A percentile compares a stretch with the other conserved stretches of the same genome.
Conservation (phyloP, 164 flowering plant species). For the Sextonia rubra region DNA sequence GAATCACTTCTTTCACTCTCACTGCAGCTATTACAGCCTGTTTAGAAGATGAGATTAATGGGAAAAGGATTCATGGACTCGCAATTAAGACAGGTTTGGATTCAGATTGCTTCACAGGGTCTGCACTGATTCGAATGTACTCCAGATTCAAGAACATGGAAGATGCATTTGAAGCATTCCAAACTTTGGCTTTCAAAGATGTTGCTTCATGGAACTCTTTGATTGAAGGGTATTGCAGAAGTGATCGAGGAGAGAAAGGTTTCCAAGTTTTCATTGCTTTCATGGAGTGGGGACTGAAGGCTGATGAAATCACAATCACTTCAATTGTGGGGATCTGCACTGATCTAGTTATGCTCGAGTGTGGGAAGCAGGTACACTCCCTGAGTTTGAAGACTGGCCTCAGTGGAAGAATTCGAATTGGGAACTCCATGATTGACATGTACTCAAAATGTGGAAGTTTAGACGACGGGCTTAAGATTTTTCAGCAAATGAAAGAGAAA, state of each 20-base stretch:
- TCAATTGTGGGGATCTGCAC: slow-evolving; percentile 15
- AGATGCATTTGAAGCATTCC: slow-evolving; percentile 10
- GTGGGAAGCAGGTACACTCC: slow-evolving; percentile 19
- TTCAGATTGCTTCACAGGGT: slow-evolving; percentile 15
- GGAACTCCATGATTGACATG: slow-evolving; percentile 24
- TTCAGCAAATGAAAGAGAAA: slow-evolving; percentile 10
- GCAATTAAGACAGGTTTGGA: slow-evolving; percentile 18
- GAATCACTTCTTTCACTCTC: slow-evolving; percentile 18
- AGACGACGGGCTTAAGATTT: slow-evolving; percentile 19
- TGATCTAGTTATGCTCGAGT: slow-evolving; percentile 18
- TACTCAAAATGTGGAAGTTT: slow-evolving; percentile 25
- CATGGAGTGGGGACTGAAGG: slow-evolving; percentile 10
- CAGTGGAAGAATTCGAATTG: slow-evolving; percentile 3
- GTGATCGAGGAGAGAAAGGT: slow-evolving; percentile 17
- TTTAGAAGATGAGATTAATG: slow-evolving; percentile 11
- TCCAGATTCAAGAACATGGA: slow-evolving; percentile 18
- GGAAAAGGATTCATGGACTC: slow-evolving; percentile 15
- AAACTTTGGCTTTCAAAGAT: slow-evolving; percentile 14
- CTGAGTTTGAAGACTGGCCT: slow-evolving; percentile 14
- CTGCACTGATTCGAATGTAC: slow-evolving; percentile 20
- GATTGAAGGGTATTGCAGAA: slow-evolving; percentile 20
- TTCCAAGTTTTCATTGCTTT: slow-evolving; percentile 14
- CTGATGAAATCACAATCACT: slow-evolving; percentile 23
- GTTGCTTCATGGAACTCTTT: slow-evolving; percentile 24
- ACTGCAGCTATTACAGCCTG: slow-evolving; percentile 14